These are phyloP conservation scores for Medicago ruthenica DNA, from an alignment of 306 rosid genomes.

Conservation along the genomic window DNA sequence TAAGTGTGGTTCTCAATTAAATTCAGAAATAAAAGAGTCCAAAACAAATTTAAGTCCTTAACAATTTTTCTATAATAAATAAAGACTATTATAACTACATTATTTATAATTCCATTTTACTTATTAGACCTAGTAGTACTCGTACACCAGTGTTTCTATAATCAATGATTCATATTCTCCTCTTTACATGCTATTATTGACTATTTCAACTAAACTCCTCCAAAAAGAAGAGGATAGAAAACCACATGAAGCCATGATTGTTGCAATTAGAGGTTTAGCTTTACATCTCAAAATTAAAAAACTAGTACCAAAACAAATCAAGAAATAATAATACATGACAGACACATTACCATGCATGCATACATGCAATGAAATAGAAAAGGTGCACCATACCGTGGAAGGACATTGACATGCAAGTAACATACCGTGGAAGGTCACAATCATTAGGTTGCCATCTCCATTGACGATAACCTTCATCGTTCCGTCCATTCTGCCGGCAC, in stretches of 20 bases:
- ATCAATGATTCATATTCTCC: background rate
- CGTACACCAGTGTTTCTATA: background rate
- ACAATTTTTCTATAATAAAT: too few relatives aligned
- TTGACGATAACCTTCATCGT: slow-evolving; percentile 53
- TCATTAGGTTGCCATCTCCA: slow-evolving; percentile 86
- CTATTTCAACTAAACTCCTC: slow-evolving; percentile 2
- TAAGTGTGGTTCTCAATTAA: too few relatives aligned
- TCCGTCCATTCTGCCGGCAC: slow-evolving; percentile 71
- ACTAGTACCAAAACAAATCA: background rate
- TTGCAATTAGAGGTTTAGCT: background rate
- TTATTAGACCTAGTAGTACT: background rate
- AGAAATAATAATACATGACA: background rate
- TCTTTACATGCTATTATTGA: background rate
- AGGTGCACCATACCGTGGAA: slow-evolving; percentile 64
- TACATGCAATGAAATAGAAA: slow-evolving; percentile 25
- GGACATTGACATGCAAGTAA: slow-evolving; percentile 23
- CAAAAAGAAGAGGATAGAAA: background rate
- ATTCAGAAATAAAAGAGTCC: too few relatives aligned
- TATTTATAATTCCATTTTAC: background rate
- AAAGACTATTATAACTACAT: background rate
- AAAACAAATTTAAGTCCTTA: too few relatives aligned
- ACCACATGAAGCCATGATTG: background rate
- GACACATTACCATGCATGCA: slow-evolving; percentile 30
- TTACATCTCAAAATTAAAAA: background rate
- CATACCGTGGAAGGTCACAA: slow-evolving; percentile 79